Evolutionary conservation across 306 rosid species (phyloP), one percentile per base, ranked within the genome.

Genomic region (Malus sieversii): DNA sequence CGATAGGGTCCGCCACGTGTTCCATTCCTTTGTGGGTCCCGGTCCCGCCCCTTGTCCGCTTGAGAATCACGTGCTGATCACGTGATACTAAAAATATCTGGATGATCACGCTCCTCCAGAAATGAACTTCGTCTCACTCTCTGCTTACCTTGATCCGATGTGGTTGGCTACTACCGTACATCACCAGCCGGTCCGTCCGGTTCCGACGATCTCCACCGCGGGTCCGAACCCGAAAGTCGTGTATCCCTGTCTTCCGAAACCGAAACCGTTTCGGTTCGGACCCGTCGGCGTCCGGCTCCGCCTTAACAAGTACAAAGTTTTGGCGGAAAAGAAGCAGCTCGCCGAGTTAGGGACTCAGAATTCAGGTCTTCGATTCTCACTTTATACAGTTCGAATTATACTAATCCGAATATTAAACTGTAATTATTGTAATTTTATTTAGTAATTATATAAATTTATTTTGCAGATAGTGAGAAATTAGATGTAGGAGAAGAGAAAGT

Each of bases 281-380:
- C 4, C 15, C 42, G 71, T 69, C 67, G 77, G 68, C 16, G 19
- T 20, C 71, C 82, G 74, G 10, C 45, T 57, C 71, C 79, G 78
- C 66, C 71, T 58, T 59, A 52, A 66, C 14, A 75, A 78, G 33
- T 68, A 82, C 33, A 65, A 29, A 68, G 82, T 82, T 71, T 75
- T 78, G 18, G 86, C 90, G 42, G 84, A 76, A 29, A 84, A 89
- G 82, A 78, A 83, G 66, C 84, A 83, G 75, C 67, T 72, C 4
- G 66, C 84, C 19, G 78, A 81, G 42, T 59, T 75, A 14, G 46
- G 35, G 55, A 73, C 48, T 73, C 76, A 52, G 59, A 30, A 61
- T 48, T 35, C 73, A 79, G 86, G 86, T 87, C 15, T 45, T 68
- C 44, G 25, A 38, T 53, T 72, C 64, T 38, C 78, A 62, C 33